Evolutionary conservation across 805 yeast genomes (phyloP).

Genomic region (Teunomyces atbi): DNA sequence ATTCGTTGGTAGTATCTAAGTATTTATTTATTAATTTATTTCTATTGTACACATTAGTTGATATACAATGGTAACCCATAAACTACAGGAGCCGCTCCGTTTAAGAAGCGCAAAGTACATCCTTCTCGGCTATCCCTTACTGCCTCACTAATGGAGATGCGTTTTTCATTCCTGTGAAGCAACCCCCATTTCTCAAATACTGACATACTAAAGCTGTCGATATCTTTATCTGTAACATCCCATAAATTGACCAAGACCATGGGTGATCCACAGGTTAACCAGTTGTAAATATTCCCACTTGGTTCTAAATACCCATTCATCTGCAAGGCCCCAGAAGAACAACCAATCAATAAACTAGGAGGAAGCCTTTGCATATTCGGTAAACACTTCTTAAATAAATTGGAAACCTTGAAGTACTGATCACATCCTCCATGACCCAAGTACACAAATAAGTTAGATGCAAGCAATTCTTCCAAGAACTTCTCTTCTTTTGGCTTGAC

Average conservation of each 20-base stretch:
- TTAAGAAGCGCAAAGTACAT: conserved; percentile 71
- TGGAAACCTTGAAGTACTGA: conserved; percentile 61
- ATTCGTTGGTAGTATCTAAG: not conserved
- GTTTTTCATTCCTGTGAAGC: conserved; percentile 12
- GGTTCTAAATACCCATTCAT: conserved; percentile 63
- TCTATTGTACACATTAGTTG: not conserved
- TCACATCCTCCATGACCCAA: conserved; percentile 98
- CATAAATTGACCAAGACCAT: conserved; percentile 83
- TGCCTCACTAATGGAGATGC: conserved; percentile 50
- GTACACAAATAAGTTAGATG: conserved; percentile 58
- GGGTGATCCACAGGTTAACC: conserved; percentile 79
- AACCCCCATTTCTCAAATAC: conserved; percentile 70
- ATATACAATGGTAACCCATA: conserved; percentile 74
- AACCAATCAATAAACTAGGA: conserved; percentile 75
- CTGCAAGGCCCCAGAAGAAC: conserved; percentile 77
- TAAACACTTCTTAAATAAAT: conserved; percentile 33
- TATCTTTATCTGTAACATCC: conserved; percentile 97
- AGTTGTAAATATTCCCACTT: conserved; percentile 72
- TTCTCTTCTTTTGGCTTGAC: conserved; percentile 55
- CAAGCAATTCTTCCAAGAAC: conserved; percentile 42
- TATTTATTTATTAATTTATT: not conserved
- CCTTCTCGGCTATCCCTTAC: conserved; percentile 58
- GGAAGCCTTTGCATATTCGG: conserved; percentile 44
- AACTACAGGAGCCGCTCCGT: conserved; percentile 90
- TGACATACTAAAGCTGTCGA: conserved; percentile 69